These are phyloP conservation scores for Paramecium caudatum DNA, from an alignment of 73 alveolate genomes.

Conservation along the genomic window DNA sequence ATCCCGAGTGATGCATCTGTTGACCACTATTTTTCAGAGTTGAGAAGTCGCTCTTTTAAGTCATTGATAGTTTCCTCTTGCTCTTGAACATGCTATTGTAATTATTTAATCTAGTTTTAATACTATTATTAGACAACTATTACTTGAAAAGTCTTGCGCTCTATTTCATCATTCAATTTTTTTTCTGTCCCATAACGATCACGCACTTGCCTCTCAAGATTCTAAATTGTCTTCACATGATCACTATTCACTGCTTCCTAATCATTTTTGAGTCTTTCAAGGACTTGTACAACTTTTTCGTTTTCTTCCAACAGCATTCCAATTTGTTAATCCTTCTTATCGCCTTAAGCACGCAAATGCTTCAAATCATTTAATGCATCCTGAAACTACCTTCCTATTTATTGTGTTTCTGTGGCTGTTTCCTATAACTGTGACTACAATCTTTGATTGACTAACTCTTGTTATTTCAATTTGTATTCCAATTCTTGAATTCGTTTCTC, in stretches of 20 bases:
- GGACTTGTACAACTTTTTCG: background rate
- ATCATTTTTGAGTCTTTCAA: background rate
- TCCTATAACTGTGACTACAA: background rate
- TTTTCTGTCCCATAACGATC: background rate
- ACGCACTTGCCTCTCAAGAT: background rate
- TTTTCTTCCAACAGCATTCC: constrained; percentile 16
- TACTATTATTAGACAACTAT: background rate
- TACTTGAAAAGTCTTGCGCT: background rate
- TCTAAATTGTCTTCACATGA: background rate
- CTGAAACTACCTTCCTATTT: constrained; percentile 9
- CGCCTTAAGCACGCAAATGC: background rate
- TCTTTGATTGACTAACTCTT: background rate
- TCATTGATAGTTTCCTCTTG: background rate
- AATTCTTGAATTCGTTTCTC: background rate
- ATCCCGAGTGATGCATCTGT: constrained; percentile 30
- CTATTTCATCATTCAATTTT: constrained; percentile 25
- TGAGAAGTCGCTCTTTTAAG: background rate
- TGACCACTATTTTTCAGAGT: constrained; percentile 25
- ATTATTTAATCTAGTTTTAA: background rate
- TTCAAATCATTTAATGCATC: constrained; percentile 1
- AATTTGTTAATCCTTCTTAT: constrained; percentile 9
- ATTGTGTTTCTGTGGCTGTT: background rate
- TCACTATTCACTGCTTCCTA: background rate
- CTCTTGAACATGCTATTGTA: background rate
- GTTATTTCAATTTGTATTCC: constrained; percentile 8